A percentile compares a stretch with the other conserved stretches of the same genome.
phyloP scores from a whole-genome alignment of 495 filamentous ascomycete genomes.

The Trichoderma virens region DNA sequence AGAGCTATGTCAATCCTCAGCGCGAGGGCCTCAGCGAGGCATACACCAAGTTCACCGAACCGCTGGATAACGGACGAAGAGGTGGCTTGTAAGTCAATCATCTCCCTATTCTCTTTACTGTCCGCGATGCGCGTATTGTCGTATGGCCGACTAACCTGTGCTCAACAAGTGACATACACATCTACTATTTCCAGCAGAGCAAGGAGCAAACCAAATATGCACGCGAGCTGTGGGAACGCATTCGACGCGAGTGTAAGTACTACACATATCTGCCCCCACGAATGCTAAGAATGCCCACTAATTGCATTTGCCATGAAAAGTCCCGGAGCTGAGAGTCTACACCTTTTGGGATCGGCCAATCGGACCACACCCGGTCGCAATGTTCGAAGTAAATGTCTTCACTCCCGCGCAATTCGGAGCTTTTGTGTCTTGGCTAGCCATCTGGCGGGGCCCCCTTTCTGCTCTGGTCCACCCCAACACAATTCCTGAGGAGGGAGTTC shows the following conservation, averaged over 20 bases:
- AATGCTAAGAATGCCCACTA: not conserved
- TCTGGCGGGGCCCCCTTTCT: conserved; percentile 75
- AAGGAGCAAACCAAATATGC: conserved; percentile 57
- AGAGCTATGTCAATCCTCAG: conserved; percentile 54
- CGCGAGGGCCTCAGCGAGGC: conserved; percentile 50
- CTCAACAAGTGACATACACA: conserved; percentile 57
- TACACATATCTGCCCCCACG: not conserved
- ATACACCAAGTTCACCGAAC: conserved; percentile 57
- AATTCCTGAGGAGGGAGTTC: conserved; percentile 23
- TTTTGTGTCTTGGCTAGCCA: conserved; percentile 75
- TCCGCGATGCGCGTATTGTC: not conserved
- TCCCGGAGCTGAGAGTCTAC: conserved; percentile 83
- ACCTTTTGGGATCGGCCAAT: conserved; percentile 65
- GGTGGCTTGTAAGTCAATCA: conserved; percentile 48
- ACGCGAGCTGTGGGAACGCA: conserved; percentile 64
- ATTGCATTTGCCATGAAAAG: conserved; percentile 26
- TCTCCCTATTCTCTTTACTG: not conserved
- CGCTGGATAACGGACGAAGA: conserved; percentile 50
- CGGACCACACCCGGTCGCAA: conserved; percentile 75
- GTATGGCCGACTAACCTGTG: not conserved
- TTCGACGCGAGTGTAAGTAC: conserved; percentile 68
- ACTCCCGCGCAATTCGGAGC: conserved; percentile 83
- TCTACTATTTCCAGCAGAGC: conserved; percentile 69
- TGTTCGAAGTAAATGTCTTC: conserved; percentile 90
- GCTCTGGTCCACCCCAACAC: conserved; percentile 81